These are phyloP conservation scores for Vittaforma corneae DNA, from an alignment of 371 early-diverging fungal species.

Conservation along the genomic window DNA sequence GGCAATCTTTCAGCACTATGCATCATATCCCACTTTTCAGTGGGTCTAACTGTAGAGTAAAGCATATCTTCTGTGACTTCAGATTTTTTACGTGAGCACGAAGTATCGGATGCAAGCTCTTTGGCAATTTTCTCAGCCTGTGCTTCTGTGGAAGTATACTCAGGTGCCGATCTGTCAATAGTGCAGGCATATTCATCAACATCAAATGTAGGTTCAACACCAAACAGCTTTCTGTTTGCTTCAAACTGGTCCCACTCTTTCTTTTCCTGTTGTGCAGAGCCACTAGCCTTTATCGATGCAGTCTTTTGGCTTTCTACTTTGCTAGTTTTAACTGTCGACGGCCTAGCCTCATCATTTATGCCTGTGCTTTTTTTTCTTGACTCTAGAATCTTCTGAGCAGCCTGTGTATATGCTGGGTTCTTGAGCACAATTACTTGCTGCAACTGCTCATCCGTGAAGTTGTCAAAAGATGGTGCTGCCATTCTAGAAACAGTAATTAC, in stretches of 20 bases:
- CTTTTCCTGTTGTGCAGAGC: neutral
- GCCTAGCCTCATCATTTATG: neutral
- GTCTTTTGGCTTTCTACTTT: neutral
- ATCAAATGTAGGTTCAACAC: slow-evolving; percentile 79
- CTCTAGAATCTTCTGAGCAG: neutral
- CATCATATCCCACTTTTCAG: neutral
- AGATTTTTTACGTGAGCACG: neutral
- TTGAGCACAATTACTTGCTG: neutral
- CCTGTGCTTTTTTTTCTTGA: neutral
- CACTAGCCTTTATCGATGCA: neutral
- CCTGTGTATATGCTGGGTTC: neutral
- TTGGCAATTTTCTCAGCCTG: slow-evolving; percentile 74
- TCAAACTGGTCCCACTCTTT: slow-evolving; percentile 88
- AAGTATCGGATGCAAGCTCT: slow-evolving; percentile 57
- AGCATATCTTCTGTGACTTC: neutral
- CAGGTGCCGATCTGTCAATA: slow-evolving; percentile 70
- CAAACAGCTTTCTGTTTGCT: slow-evolving; percentile 81
- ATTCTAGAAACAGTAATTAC: neutral
- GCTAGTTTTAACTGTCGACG: neutral
- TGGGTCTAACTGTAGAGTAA: neutral
- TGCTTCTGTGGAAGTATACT: slow-evolving; percentile 72
- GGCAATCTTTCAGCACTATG: too few relatives aligned
- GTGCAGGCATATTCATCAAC: slow-evolving; percentile 85
- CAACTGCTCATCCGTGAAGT: slow-evolving; percentile 14
- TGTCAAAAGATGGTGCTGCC: slow-evolving; percentile 1